These are phyloP conservation scores for Penicillium psychrosexuale DNA, from an alignment of 2,329 filamentous ascomycete species.

Conservation along the genomic window DNA sequence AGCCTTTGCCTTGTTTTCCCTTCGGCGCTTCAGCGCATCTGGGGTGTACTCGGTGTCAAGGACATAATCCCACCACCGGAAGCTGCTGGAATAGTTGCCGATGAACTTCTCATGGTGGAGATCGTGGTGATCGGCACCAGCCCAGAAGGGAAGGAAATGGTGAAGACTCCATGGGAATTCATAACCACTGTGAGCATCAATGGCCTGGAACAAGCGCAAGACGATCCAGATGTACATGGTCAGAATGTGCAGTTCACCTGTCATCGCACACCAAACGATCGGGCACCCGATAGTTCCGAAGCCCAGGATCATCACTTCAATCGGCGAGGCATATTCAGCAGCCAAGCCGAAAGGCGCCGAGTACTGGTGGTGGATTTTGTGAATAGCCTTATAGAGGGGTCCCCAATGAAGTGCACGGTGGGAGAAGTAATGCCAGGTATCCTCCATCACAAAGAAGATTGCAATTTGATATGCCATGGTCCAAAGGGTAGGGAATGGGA, in stretches of 20 bases:
- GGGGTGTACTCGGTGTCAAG: constrained; percentile 91
- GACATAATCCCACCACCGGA: constrained; percentile 97
- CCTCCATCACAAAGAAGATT: constrained; percentile 93
- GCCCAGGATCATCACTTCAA: constrained; percentile 93
- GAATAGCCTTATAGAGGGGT: constrained; percentile 90
- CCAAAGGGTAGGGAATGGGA: constrained; percentile 80
- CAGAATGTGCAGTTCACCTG: constrained; percentile 83
- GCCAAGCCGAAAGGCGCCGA: constrained; percentile 94
- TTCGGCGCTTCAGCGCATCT: constrained; percentile 78
- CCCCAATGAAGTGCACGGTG: constrained; percentile 93
- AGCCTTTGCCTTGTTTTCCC: constrained; percentile 53
- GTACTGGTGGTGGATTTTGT: constrained; percentile 99
- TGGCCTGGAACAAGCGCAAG: constrained; percentile 90
- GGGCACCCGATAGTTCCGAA: constrained; percentile 80
- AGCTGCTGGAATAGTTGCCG: constrained; percentile 95
- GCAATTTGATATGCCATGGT: constrained; percentile 90
- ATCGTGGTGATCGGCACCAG: constrained; percentile 94
- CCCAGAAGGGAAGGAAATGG: constrained; percentile 97
- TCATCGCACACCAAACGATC: constrained; percentile 77
- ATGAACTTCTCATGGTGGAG: constrained; percentile 98
- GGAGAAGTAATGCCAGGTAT: constrained; percentile 97
- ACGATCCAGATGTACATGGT: constrained; percentile 99
- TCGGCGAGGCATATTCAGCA: constrained; percentile 95
- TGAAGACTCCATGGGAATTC: constrained; percentile 97
- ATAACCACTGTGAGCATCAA: constrained; percentile 96